Evolutionary conservation across 768 basidiomycete species (phyloP).

Genomic region (Melanogaster broomeanus): DNA sequence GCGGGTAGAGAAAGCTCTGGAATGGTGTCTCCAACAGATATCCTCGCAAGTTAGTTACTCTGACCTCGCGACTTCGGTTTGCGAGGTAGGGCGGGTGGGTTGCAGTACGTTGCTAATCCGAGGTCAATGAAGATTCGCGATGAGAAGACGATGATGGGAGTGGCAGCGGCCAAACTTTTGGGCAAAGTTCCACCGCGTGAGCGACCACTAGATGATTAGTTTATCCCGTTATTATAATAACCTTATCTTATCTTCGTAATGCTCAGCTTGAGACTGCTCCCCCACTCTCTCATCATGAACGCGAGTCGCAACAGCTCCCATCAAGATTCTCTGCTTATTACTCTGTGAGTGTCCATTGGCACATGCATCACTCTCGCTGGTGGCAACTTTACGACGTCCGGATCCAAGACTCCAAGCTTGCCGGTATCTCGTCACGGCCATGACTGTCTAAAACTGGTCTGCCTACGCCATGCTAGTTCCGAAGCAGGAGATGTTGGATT

Average conservation of each 20-base stretch:
- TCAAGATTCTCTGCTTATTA: background rate
- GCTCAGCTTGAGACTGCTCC: background rate
- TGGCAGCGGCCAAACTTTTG: constrained; percentile 22
- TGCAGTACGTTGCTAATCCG: constrained; percentile 25
- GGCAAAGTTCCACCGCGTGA: constrained; percentile 8
- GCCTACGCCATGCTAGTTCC: no score
- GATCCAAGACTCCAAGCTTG: no score
- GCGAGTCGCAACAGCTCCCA: background rate
- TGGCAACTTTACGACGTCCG: no score
- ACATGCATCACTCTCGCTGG: no score
- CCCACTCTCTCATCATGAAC: constrained; percentile 6
- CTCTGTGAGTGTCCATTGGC: no score
- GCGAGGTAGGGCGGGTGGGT: background rate
- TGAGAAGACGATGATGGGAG: constrained; percentile 15
- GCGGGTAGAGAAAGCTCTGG: constrained; percentile 65
- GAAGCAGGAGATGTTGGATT: no score
- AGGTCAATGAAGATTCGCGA: constrained; percentile 8
- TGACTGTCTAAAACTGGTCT: no score
- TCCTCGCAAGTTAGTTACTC: constrained; percentile 21
- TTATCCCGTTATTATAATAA: background rate
- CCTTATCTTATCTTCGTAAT: background rate
- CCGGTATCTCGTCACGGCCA: no score
- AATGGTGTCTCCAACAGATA: constrained; percentile 55
- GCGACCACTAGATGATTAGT: background rate
- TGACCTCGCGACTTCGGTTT: background rate